Evolutionary conservation across 257 asterid genomes (phyloP).

Genomic region (Mentha longifolia): DNA sequence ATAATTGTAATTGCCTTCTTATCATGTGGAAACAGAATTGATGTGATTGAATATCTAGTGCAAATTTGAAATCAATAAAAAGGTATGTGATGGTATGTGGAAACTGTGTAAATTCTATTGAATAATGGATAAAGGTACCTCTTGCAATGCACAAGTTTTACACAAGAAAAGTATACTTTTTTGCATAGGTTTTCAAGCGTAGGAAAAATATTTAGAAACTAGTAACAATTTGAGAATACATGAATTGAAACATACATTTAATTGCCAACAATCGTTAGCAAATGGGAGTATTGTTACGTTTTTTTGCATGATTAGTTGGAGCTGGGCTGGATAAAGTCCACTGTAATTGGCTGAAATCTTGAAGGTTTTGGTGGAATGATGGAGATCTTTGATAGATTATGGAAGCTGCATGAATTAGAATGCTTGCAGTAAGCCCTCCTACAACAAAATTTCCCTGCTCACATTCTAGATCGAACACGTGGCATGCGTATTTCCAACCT

Average conservation of each 20-base stretch:
- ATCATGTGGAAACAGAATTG: neutral
- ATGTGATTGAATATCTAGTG: neutral
- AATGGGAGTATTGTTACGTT: neutral
- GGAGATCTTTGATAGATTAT: constrained; percentile 51
- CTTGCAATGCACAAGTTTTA: no score
- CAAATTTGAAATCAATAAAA: no score
- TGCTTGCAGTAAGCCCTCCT: constrained; percentile 62
- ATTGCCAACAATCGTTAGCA: neutral
- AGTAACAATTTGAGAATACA: neutral
- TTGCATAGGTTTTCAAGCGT: neutral
- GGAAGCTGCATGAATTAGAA: constrained; percentile 54
- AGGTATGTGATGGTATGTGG: no score
- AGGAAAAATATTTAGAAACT: neutral
- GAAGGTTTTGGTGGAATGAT: constrained; percentile 52
- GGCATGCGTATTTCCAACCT: constrained; percentile 52
- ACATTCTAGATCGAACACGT: constrained; percentile 43
- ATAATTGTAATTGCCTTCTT: neutral
- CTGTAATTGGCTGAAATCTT: constrained; percentile 59
- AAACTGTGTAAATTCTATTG: no score
- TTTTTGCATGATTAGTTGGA: neutral
- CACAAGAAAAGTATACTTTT: no score
- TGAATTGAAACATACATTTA: neutral
- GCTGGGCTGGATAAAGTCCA: constrained; percentile 26
- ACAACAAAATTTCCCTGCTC: constrained; percentile 44
- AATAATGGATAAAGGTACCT: no score